Evolutionary conservation across 78 protist genomes (phyloP), one percentile per base, ranked within the genome.

Genomic region (Tieghemostelium lacteum): DNA sequence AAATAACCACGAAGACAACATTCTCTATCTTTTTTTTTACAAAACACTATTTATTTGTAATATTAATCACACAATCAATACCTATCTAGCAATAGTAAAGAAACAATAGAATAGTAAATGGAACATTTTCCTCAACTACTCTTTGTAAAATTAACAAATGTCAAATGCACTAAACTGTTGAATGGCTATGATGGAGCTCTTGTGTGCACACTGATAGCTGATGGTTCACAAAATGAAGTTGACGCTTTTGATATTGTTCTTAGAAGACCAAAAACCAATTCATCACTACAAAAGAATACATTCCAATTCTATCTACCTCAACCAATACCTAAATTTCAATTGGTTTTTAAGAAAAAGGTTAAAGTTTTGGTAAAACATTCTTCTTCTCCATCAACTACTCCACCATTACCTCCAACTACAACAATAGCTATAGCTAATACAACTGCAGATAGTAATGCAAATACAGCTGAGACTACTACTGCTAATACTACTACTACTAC

Each of bases 131-230:
- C 91, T 28, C 91, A 69, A 39, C 37, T 83, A 12, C 58, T 83
- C 33, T 83, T 69, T 58, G 69, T 83, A n/a, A 83, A 83, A 50
- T 42, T 83, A 24, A 52, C 26, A 16, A 73, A 73, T 40, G 75
- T 69, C 19, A 69, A 57, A 20, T 63, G 69, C 20, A 70, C 66
- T 19, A 83, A 83, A n/a, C 60, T 58, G 4, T 17, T 83, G 31
- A 67, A 73, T 83, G 91, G 91, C 28, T 63, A 61, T 26, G 91
- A 83, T 83, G 91, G 91, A 1, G 91, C 80, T 20, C 45, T 83
- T 28, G 78, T 83, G 12, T 83, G 91, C 28, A 71, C 34, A n/a
- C 29, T 83, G 39, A 52, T 67, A 8, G 57, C 69, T 3, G 91
- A 83, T 26, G 91, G 91, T 26, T 39, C 64, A 0, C 14, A 60